Evolutionary conservation across 176 grass and related monocot species (phyloP).

Genomic region (Phyllostachys edulis): DNA sequence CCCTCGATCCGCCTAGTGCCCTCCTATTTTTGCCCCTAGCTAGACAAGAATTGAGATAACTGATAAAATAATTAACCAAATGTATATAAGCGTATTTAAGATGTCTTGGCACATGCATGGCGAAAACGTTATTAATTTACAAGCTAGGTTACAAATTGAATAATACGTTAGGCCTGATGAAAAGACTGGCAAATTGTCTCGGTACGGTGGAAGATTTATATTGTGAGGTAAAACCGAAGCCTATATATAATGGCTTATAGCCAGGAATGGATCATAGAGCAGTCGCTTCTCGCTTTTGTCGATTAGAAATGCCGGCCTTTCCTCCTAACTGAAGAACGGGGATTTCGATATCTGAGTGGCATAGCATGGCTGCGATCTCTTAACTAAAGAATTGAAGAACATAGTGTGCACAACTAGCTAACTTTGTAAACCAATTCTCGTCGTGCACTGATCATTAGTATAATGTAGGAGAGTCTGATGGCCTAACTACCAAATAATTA

Average conservation of each 20-base stretch:
- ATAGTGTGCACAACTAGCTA: neutral
- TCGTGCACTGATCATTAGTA: neutral
- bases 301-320: slow-evolving; percentile 27
- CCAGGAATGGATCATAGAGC: neutral
- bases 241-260: neutral
- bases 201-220: neutral
- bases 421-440: neutral
- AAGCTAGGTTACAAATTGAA: too few species aligned
- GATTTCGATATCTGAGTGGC: slow-evolving; percentile 9
- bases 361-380: neutral
- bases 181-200: neutral
- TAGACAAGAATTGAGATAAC: too few species aligned
- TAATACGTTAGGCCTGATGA: too few species aligned
- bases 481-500: neutral
- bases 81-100: too few species aligned
- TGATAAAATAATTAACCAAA: too few species aligned
- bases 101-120: too few species aligned
- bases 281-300: neutral
- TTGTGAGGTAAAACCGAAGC: neutral
- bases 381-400: neutral
- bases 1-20: too few species aligned
- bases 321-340: slow-evolving; percentile 30
- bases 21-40: too few species aligned
- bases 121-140: too few species aligned
- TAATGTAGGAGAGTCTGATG: neutral